Evolutionary conservation across 2,329 filamentous ascomycete species (phyloP).

Genomic region (Ophiostoma quercus): DNA sequence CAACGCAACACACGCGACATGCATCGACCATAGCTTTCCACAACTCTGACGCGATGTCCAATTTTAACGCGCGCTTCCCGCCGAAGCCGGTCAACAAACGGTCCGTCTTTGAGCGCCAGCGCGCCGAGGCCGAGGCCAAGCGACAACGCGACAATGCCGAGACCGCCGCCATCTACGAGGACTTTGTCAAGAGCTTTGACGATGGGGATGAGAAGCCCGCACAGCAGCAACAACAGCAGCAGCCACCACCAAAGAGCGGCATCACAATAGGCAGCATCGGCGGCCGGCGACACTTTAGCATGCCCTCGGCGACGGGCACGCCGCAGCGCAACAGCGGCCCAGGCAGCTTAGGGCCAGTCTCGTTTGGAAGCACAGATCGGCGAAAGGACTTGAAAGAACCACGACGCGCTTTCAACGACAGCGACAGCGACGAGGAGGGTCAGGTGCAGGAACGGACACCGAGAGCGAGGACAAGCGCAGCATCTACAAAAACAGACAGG

Average conservation of each 20-base stretch:
- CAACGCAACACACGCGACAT: not conserved
- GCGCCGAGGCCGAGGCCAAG: slow-evolving; percentile 85
- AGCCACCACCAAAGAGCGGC: slow-evolving; percentile 31
- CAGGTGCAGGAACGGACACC: not conserved
- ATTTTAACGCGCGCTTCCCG: slow-evolving; percentile 37
- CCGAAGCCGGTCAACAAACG: slow-evolving; percentile 51
- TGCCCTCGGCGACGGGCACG: slow-evolving; percentile 40
- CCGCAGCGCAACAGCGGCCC: slow-evolving; percentile 51
- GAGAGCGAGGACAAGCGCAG: not conserved
- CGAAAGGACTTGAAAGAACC: not conserved
- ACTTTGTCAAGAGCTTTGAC: slow-evolving; percentile 78
- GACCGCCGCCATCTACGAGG: slow-evolving; percentile 78
- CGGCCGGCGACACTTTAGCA: slow-evolving; percentile 61
- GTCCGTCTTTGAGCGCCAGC: slow-evolving; percentile 81
- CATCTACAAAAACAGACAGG: slow-evolving; percentile 39
- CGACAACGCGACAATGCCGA: slow-evolving; percentile 77
- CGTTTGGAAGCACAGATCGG: not conserved
- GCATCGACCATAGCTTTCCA: not conserved
- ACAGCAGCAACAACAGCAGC: slow-evolving; percentile 25
- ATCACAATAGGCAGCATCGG: slow-evolving; percentile 29
- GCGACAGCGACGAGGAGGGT: slow-evolving; percentile 4
- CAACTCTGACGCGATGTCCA: slow-evolving; percentile 41
- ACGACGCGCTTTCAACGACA: slow-evolving; percentile 29
- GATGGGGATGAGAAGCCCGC: slow-evolving; percentile 44
- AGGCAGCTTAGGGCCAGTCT: slow-evolving; percentile 48